phyloP scores from a whole-genome alignment of 108 stramenopile species.

The Phaeodactylum tricornutum region DNA sequence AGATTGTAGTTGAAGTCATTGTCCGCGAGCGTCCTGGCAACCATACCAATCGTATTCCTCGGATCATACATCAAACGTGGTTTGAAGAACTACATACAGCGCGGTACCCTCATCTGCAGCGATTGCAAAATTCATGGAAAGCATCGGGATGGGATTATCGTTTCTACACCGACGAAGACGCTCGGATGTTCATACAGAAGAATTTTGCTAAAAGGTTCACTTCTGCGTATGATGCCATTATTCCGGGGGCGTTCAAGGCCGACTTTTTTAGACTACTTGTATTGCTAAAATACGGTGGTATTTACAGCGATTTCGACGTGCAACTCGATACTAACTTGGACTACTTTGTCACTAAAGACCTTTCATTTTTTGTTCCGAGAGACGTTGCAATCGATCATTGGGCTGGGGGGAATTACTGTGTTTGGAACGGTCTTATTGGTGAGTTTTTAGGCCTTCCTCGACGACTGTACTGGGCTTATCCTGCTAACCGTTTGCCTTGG shows the following conservation, averaged over 20 bases:
- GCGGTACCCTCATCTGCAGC: constrained; percentile 53
- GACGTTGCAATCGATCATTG: constrained; percentile 27
- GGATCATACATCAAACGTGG: constrained; percentile 66
- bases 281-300: constrained; percentile 62
- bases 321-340: constrained; percentile 74
- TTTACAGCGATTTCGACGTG: constrained; percentile 79
- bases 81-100: constrained; percentile 48
- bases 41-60: constrained; percentile 20
- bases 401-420: constrained; percentile 18
- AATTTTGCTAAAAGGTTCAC: constrained; percentile 48
- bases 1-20: neutral
- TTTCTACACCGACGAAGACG: constrained; percentile 42
- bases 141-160: constrained; percentile 45
- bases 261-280: constrained; percentile 80
- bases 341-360: constrained; percentile 41
- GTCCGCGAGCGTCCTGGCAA: neutral
- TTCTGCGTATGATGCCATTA: constrained; percentile 35
- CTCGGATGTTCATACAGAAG: constrained; percentile 28
- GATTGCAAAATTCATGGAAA: constrained; percentile 51
- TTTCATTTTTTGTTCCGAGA: constrained; percentile 69
- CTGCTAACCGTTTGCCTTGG: too few relatives aligned
- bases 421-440: constrained; percentile 73
- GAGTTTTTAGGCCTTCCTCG: constrained; percentile 76
- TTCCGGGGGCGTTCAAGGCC: constrained; percentile 43
- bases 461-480: too few relatives aligned